Base-by-base conservation (phyloP, 2,329 filamentous ascomycete species). In the Cladosporium oxysporum region DNA sequence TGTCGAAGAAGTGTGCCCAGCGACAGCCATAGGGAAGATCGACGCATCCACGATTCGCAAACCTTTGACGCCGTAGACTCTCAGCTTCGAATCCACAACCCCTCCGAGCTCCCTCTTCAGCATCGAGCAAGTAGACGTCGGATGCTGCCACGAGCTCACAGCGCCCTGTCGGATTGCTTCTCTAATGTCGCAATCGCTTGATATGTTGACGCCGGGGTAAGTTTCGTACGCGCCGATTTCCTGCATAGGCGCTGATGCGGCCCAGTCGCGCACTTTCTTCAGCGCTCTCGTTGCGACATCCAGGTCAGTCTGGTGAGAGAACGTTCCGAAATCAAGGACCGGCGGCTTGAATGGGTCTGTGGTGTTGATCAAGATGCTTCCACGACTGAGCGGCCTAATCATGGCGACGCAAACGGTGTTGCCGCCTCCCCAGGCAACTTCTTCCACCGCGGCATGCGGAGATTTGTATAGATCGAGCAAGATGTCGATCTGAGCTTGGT, bases 91-190 rank as follows among this genome's bases (percentile, higher is more conserved):
- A 62, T 77, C 75, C 11, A 76, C 74, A 10, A 75, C 75, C 16
- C 74, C 74, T 11, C 74, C 75, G 26, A 68, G 57, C 16, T 69
- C 62, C 33, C 66, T 57, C 53, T 66, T 66, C 58, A 71, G 37
- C 73, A 76, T 75, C 3, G 77, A 76, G 55, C 76, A 77, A 18
- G 77, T 78, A 10, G 78, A 78, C 28, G 77, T 63, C 1, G 76
- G 76, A 49, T 78, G 76, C 35, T 79, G 50, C 61, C 61, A 64
- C 26, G 61, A 57, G 18, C 61, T 58, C 33, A 35, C 53, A n/a
- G 61, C 61, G 7, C 55, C 41, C 12, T 37, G 16, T n/a, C 65
- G 52, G 6, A 73, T 57, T 16, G 68, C 67, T 21, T 52, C 59
- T 8, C 62, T 52, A 60, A 76, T 69, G n/a, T 71, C 68, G 10